Evolutionary conservation across 1,284 basidiomycete species (phyloP), one percentile per base, ranked within the genome.

Genomic region (Heliocybe sulcata): DNA sequence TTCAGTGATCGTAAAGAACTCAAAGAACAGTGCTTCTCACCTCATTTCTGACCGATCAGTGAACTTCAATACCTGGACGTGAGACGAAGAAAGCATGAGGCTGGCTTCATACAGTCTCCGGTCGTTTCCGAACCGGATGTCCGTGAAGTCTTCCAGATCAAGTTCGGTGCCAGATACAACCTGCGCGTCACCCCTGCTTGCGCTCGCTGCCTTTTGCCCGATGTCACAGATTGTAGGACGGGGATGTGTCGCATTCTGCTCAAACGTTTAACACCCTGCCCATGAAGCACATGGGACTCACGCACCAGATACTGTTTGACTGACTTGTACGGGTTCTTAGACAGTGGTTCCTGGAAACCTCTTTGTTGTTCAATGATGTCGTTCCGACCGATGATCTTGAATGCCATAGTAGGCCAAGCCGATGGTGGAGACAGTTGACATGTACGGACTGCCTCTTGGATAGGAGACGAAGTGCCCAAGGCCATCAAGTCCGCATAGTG

Each of bases 81-180:
- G 74, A 1, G 88, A 88, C 0, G 91, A 94, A 61, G 89, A 90
- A 33, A 97, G 70, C 81, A 97, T 90, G 1, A 92, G 79, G 19
- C 88, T 86, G 9, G 94, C 91, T 66, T 97, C 94, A 52, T 93
- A 88, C 22, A 96, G 65, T 23, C 94, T 79, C 35, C 87, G 79
- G 70, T 97, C 94, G 60, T 91, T 83, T 2, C 90, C 89, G 59
- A 95, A 95, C 4, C 93, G 81, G 54, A 94, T 87, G 55, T 85
- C 83, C 0, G 88, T 84, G 65, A 91, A 90, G 50, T 87, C 87
- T 52, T 84, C 79, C 45, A 84, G 67, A 53, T 82, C 81, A 3
- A 90, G 71, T 57, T 91, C 89, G 8, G 88, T 83, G 0, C 87
- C 88, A 11, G 86, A 78, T 3, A 81, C 74, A 4, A 72, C 69